Base-by-base conservation (phyloP, 139 green algal genomes). In the Pleodorina starrii region DNA sequence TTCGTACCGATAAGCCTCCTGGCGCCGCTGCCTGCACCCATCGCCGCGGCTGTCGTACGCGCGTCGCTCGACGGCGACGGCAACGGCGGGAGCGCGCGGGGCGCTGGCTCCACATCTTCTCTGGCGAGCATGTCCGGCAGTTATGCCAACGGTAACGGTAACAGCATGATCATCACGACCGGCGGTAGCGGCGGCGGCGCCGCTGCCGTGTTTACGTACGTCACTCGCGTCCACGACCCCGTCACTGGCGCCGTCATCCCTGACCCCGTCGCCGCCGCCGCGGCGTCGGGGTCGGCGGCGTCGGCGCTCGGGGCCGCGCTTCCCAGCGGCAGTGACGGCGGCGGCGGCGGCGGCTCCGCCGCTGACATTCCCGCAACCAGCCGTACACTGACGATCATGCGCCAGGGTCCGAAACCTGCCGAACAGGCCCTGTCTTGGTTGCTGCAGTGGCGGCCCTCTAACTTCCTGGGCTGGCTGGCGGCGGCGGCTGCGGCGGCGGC, bases 1-100 rank as follows among this genome's bases (percentile, higher is more conserved):
- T 1, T 87, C 14, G 60, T 87, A 32, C 80, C 80, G 21, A 14
- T 25, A 27, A 77, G 38, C 14, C 59, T 87, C 43, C 80, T 87
- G 1, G 32, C 60, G 4, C 48, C 54, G 23, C 38, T 60, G 38
- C 38, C 32, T 2, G 9, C 2, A 4, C 5, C 38, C 25, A 19
- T 57, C 25, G 72, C 72, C 36, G 35, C 32, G 36, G 36, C 69
- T 21, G 69, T 25, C 21, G 35, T 32, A 32, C 5, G 38, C 9
- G 71, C 71, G 42, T 23, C n/a, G n/a, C 27, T 38, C 75, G n/a
- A 32, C 44, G 32, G n/a, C 46, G 29, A 46, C 7, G 35, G 75
- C 75, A 42, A 36, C 44, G 50, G 48, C 46, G 69, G 74, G 19
- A 78, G 72, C 40, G 38, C 38, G 14, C 21, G 35, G 1, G 32